Evolutionary conservation across 78 protist species (phyloP), one percentile per base, ranked within the genome.

Genomic region (Guillardia theta): DNA sequence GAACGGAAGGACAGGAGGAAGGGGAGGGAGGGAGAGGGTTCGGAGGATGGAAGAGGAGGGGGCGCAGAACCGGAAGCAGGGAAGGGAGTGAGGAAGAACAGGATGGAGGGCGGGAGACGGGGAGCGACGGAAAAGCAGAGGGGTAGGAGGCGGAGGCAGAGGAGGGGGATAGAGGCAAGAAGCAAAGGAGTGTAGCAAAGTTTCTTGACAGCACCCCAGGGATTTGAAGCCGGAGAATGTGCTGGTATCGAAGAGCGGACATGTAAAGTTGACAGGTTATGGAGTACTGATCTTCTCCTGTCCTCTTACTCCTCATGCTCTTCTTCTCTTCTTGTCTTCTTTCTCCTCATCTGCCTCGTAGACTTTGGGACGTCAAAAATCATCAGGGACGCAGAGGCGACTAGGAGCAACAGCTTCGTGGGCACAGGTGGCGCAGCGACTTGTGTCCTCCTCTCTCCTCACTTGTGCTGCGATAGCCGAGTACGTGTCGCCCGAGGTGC

Each of bases 171-270:
- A n/a, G n/a, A n/a, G n/a, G n/a, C n/a, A n/a, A n/a, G n/a, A n/a
- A n/a, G n/a, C n/a, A n/a, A n/a, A n/a, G n/a, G n/a, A n/a, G n/a
- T n/a, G n/a, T n/a, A n/a, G n/a, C n/a, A n/a, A n/a, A n/a, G n/a
- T n/a, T n/a, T n/a, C n/a, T n/a, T n/a, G n/a, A n/a, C n/a, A n/a
- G 48, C 10, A 45, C 54, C 90, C 41, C 50, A 46, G 90, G 12
- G 90, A 80, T 53, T 4, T 80, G 36, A 80, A 80, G 90, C 90
- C 90, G 8, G 90, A 80, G 53, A 80, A 80, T 30, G 1, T 80
- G 27, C 53, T 80, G 8, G 1, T 80, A 33, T 44, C 90, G 0
- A 53, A 37, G 44, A 6, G 33, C 3, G 90, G 90, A 19, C 90
- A 80, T 30, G 37, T 80, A 30, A 80, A 80, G 90, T 27, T 80